These are phyloP conservation scores for Suillus subaureus DNA, from an alignment of 768 basidiomycete genomes.

Conservation along the genomic window DNA sequence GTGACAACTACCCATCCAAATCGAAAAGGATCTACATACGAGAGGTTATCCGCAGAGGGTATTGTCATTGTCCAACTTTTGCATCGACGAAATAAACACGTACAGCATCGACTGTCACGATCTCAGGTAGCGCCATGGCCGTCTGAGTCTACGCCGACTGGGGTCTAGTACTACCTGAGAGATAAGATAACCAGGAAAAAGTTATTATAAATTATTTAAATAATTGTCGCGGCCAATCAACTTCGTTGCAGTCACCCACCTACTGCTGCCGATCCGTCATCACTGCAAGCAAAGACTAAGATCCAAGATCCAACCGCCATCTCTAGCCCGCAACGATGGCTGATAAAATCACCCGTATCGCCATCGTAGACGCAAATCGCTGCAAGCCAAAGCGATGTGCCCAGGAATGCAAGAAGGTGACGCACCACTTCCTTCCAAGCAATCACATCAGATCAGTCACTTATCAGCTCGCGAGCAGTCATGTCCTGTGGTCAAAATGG, in stretches of 20 bases:
- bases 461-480: constrained; percentile 47
- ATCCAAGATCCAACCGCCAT: constrained; percentile 1
- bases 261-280: constrained; percentile 2
- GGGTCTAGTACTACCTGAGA: too few species aligned
- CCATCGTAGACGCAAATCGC: constrained; percentile 87
- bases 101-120: constrained; percentile 55
- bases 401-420: constrained; percentile 97
- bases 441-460: constrained; percentile 13
- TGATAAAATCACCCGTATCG: constrained; percentile 98
- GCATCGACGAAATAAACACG: constrained; percentile 18
- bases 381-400: constrained; percentile 98
- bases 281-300: constrained; percentile 1
- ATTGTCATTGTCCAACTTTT: neutral
- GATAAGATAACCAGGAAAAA: neutral
- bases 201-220: neutral
- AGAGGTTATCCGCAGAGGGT: constrained; percentile 13
- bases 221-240: neutral
- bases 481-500: constrained; percentile 98
- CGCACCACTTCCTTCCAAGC: neutral
- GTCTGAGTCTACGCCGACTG: neutral
- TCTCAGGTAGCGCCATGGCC: constrained; percentile 15
- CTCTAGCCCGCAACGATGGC: constrained; percentile 50
- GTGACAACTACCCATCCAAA: constrained; percentile 57
- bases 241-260: neutral
- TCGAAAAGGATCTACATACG: constrained; percentile 61